Conservation (phyloP, 2,329 filamentous ascomycete genomes). For the Aureobasidium sp. region DNA sequence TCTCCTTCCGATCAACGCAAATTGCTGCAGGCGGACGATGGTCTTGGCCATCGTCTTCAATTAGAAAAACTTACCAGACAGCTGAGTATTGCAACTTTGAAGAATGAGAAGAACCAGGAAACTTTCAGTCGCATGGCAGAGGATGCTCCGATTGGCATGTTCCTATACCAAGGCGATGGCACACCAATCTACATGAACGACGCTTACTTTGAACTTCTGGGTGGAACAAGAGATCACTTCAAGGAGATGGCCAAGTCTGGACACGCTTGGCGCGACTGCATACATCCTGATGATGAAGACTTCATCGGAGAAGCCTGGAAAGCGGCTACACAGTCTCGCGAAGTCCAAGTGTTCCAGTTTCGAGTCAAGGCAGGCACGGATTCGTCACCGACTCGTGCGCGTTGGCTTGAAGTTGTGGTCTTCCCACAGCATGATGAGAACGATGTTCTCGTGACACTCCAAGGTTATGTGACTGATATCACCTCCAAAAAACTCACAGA, state of each 20-base stretch:
- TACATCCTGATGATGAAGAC: background rate
- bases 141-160: slow-evolving; percentile 13
- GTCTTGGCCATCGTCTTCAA: background rate
- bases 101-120: slow-evolving; percentile 30
- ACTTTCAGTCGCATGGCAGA: slow-evolving; percentile 18
- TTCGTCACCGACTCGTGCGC: slow-evolving; percentile 19
- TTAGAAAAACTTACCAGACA: slow-evolving; percentile 26
- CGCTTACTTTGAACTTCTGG: background rate
- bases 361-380: slow-evolving; percentile 22
- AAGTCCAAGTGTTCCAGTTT: slow-evolving; percentile 21
- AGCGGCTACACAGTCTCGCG: slow-evolving; percentile 24
- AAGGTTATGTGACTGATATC: background rate
- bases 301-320: background rate
- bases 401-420: slow-evolving; percentile 4
- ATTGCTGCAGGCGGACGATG: background rate
- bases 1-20: background rate
- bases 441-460: background rate
- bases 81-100: slow-evolving; percentile 25
- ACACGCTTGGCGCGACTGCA: background rate
- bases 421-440: background rate
- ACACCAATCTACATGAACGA: slow-evolving; percentile 2
- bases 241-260: background rate
- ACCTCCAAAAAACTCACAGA: background rate
- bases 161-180: background rate
- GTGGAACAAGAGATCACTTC: background rate